Base-by-base conservation (phyloP, 805 yeast species). In the Myxozyma sirexii region DNA sequence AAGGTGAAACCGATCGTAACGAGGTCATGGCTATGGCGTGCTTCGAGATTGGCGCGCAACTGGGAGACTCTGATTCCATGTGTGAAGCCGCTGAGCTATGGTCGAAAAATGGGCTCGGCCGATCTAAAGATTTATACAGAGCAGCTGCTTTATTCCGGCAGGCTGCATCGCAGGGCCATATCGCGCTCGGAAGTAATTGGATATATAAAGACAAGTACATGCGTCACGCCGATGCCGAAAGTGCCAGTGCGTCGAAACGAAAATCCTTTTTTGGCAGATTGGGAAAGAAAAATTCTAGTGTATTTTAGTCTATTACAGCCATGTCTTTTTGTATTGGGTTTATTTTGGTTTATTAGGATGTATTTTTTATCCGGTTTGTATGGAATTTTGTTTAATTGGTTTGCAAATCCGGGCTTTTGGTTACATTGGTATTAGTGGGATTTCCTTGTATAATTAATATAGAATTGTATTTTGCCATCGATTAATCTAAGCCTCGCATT, bases 71-170 rank as follows among this genome's bases (percentile, higher is more conserved):
- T 0, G 87, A 85, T 59, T 85, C 91, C 0, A 82, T 87, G 84
- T 76, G 83, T 26, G 83, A 84, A 60, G 82, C 89, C 41, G 96
- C 93, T 1, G 75, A 76, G 17, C 72, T 87, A n/a, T 88, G 89
- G 86, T 76, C 83, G 53, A 76, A 78, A 31, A 84, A 82, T 64
- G 80, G 86, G 1, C 68, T 68, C 4, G 70, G 72, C 10, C 78
- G 83, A 55, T 83, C 83, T 72, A 84, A 82, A 67, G 88, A 88
- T 69, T 70, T 79, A 50, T 71, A 74, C 47, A 75, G 81, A 67
- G 89, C 93, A 2, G 88, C 92, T 1, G 82, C 84, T 12, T 86
- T 91, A 85, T 80, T 83, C 58, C 77, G 92, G 43, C 73, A 83
- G 33, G 87, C 89, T 15, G 90, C 84, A 54, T 74, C 78, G 29